phyloP scores from a whole-genome alignment of 257 asterid species.

The Ballota nigra region DNA sequence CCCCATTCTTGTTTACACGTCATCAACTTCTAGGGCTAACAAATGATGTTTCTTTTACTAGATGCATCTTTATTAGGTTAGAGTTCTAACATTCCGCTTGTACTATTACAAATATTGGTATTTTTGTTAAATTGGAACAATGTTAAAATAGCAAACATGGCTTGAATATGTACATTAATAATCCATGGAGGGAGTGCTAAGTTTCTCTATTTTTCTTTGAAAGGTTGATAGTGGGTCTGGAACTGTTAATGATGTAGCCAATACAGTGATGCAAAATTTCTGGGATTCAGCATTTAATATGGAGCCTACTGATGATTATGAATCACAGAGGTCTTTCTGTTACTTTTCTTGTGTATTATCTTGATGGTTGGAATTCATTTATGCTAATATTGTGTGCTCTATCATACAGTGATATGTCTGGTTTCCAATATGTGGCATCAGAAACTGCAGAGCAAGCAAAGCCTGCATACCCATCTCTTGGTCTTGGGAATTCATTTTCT shows the following conservation, averaged over 20 bases:
- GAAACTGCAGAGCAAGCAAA: slow-evolving; percentile 60
- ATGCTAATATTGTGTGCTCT: slow-evolving; percentile 20
- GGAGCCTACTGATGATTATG: slow-evolving; percentile 85
- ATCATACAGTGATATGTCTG: slow-evolving; percentile 73
- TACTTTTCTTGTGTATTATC: slow-evolving; percentile 5
- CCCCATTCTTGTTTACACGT: background rate
- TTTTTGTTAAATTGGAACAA: background rate
- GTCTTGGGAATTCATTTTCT: slow-evolving; percentile 73
- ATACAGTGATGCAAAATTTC: slow-evolving; percentile 89
- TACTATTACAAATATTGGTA: background rate
- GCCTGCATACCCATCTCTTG: slow-evolving; percentile 67
- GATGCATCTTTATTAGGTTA: slow-evolving; percentile 14
- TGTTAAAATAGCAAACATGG: slow-evolving; percentile 5
- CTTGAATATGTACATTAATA: slow-evolving; percentile 7
- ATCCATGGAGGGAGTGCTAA: slow-evolving; percentile 13
- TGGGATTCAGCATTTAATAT: slow-evolving; percentile 93
- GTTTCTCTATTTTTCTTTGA: slow-evolving; percentile 12
- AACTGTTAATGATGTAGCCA: slow-evolving; percentile 68
- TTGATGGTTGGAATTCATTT: background rate
- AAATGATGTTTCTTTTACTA: background rate
- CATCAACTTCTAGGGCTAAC: background rate
- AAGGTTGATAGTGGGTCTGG: slow-evolving; percentile 85
- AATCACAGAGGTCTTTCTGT: slow-evolving; percentile 59
- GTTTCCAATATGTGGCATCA: slow-evolving; percentile 58
- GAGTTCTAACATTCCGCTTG: slow-evolving; percentile 6